A percentile compares a stretch with the other conserved stretches of the same genome.
These are phyloP conservation scores for Eucalyptus coolabah DNA, from an alignment of 345 rosid species.

Conservation along the genomic window DNA sequence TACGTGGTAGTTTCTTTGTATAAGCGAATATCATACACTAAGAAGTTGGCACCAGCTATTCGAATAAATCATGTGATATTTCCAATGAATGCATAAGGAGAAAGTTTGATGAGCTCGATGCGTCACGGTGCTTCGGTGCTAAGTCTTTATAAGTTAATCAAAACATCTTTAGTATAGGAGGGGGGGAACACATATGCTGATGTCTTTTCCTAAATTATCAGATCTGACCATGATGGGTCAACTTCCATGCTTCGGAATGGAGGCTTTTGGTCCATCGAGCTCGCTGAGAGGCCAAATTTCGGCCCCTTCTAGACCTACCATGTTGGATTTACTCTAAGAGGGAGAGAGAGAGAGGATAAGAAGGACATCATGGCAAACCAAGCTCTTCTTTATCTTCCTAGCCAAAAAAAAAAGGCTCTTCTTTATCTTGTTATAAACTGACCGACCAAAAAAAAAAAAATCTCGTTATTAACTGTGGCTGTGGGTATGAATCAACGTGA, in stretches of 20 bases:
- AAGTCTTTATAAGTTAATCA: not conserved
- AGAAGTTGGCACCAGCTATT: not conserved
- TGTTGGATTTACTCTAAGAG: not conserved
- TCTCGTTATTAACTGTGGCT: not conserved
- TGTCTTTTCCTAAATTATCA: not conserved
- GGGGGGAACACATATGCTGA: not conserved
- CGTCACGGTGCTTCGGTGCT: not conserved
- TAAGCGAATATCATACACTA: not conserved
- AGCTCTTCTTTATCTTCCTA: not conserved
- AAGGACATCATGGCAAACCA: not conserved
- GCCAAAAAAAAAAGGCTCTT: no score
- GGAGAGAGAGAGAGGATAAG: not conserved
- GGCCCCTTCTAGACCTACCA: not conserved
- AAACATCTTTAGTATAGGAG: not conserved
- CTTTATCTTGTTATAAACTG: not conserved
- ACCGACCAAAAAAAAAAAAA: rapidly evolving
- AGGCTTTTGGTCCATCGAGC: not conserved
- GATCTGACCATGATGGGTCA: not conserved
- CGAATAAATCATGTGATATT: not conserved
- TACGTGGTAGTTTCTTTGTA: not conserved
- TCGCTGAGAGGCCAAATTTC: not conserved
- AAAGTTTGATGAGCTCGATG: not conserved
- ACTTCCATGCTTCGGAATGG: not conserved
- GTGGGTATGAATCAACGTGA: not conserved
- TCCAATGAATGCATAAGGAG: not conserved